Evolutionary conservation across 257 asterid genomes (phyloP).

Genomic region (Capsicum chinense): DNA sequence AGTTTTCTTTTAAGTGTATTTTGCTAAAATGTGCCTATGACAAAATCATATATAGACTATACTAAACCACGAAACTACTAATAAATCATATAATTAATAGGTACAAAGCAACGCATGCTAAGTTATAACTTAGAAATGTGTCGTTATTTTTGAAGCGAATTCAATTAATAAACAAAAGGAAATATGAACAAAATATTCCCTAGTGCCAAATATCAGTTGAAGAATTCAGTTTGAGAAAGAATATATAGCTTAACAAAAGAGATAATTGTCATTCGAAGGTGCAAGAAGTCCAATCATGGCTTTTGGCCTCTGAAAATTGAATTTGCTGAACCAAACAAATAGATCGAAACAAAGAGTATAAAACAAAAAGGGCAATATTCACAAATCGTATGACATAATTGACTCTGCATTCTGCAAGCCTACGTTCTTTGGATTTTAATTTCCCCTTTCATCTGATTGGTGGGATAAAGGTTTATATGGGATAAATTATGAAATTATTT

Average conservation of each 20-base stretch:
- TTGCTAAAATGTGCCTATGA: not conserved
- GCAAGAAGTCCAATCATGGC: not conserved
- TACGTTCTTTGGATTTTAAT: not conserved
- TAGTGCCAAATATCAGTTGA: not conserved
- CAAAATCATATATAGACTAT: not conserved
- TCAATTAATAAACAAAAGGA: too few species aligned
- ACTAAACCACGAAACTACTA: not conserved
- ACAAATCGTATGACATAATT: constrained; percentile 7
- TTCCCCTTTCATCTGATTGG: not conserved
- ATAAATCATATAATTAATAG: not conserved
- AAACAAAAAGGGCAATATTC: constrained; percentile 16
- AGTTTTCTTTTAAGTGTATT: not conserved
- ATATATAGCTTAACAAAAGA: not conserved
- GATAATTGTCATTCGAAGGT: not conserved
- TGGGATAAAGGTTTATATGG: too few species aligned
- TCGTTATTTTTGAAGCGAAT: too few species aligned
- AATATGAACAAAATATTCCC: not conserved
- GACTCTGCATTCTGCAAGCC: constrained; percentile 2
- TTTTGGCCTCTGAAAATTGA: not conserved
- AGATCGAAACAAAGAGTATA: not conserved
- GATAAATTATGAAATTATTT: not conserved
- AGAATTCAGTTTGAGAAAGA: not conserved
- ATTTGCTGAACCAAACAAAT: constrained; percentile 9
- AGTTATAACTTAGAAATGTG: too few species aligned
- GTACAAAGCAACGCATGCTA: too few species aligned